These are phyloP conservation scores for Helenozyma baotianmanensis DNA, from an alignment of 805 yeast genomes.

Conservation along the genomic window DNA sequence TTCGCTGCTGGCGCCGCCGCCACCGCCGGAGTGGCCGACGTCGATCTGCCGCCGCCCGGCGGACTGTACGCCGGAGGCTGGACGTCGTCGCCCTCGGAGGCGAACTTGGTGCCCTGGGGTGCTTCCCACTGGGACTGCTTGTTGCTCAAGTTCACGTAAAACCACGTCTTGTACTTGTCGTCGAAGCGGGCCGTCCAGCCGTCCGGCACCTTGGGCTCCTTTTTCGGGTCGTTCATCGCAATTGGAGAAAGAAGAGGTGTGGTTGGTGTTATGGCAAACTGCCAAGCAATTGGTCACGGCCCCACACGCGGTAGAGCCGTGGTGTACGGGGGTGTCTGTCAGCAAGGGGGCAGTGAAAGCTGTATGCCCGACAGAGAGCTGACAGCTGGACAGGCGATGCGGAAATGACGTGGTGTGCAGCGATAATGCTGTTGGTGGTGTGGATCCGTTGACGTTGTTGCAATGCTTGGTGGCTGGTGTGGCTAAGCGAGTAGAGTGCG, in stretches of 20 bases:
- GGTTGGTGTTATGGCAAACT: slow-evolving; percentile 1
- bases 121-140: slow-evolving; percentile 89
- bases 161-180: slow-evolving; percentile 67
- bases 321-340: too few species aligned
- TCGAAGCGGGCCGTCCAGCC: slow-evolving; percentile 78
- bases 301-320: too few species aligned
- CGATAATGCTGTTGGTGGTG: too few species aligned
- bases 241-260: too few species aligned
- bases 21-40: too few species aligned
- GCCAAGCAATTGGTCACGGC: background rate
- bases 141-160: slow-evolving; percentile 69
- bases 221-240: slow-evolving; percentile 18
- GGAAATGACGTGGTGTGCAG: too few species aligned
- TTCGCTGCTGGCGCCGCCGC: too few species aligned
- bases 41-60: slow-evolving; percentile 2
- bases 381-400: too few species aligned
- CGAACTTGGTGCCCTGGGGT: slow-evolving; percentile 55
- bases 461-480: too few species aligned
- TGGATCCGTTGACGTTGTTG: too few species aligned
- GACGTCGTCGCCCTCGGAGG: slow-evolving; percentile 14
- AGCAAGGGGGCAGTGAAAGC: too few species aligned
- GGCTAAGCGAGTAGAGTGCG: too few species aligned
- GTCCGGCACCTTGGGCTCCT: slow-evolving; percentile 51
- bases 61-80: slow-evolving; percentile 44
- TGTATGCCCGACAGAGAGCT: background rate